A percentile compares a stretch with the other conserved stretches of the same genome.
Conservation (phyloP, 768 basidiomycete genomes). For the Suillus brevipes region DNA sequence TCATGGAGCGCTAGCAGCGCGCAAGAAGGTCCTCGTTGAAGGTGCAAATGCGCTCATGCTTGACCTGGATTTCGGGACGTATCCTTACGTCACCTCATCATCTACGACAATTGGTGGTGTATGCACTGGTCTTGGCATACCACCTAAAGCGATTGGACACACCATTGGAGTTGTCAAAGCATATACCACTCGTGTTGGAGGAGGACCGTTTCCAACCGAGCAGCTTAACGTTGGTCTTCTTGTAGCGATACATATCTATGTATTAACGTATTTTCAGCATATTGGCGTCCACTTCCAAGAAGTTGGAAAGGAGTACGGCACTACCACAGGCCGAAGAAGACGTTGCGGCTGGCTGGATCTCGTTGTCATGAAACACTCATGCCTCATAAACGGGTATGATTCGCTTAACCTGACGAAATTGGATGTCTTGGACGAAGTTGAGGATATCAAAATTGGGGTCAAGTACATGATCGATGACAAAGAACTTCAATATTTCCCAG, state of each 20-base stretch:
- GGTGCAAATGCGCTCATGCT: slow-evolving; percentile 99
- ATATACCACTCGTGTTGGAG: slow-evolving; percentile 98
- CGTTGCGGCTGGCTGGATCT: slow-evolving; percentile 98
- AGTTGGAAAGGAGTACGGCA: slow-evolving; percentile 89
- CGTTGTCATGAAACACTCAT: slow-evolving; percentile 91
- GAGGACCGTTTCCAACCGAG: slow-evolving; percentile 97
- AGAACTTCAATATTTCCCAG: slow-evolving; percentile 83
- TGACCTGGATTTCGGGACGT: slow-evolving; percentile 96
- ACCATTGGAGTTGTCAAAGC: slow-evolving; percentile 95
- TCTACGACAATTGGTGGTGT: slow-evolving; percentile 94
- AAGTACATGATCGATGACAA: slow-evolving; percentile 78
- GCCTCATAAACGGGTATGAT: slow-evolving; percentile 95
- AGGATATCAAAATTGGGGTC: slow-evolving; percentile 86
- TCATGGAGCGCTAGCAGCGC: slow-evolving; percentile 71
- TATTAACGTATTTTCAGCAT: slow-evolving; percentile 45
- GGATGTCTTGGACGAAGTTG: slow-evolving; percentile 82
- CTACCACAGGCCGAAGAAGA: slow-evolving; percentile 88
- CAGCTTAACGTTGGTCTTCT: slow-evolving; percentile 72
- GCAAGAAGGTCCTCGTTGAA: slow-evolving; percentile 88
- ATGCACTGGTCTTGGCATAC: slow-evolving; percentile 96
- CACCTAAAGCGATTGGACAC: slow-evolving; percentile 84
- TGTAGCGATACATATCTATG: neutral
- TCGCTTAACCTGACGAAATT: slow-evolving; percentile 93
- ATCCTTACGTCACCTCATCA: slow-evolving; percentile 96
- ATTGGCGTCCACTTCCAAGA: slow-evolving; percentile 88